Conservation (phyloP, 495 filamentous ascomycete species). For the Lepraria neglecta region DNA sequence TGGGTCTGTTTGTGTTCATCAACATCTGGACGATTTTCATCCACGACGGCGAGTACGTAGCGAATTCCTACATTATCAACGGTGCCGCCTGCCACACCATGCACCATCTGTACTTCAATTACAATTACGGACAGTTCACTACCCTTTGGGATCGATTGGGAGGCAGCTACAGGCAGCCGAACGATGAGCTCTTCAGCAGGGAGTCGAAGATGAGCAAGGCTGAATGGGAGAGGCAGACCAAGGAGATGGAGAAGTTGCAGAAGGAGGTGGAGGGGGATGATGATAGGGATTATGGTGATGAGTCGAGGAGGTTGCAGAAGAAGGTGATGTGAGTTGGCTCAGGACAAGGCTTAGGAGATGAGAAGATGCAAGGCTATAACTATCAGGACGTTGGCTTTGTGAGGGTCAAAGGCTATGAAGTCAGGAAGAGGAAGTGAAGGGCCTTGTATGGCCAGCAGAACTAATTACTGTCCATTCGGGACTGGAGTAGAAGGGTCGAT, state of each 20-base stretch:
- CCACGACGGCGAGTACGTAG: conserved; percentile 92
- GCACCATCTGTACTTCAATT: conserved; percentile 98
- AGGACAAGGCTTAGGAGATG: background rate
- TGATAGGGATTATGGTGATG: conserved; percentile 62
- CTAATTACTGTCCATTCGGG: background rate
- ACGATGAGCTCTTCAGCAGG: conserved; percentile 76
- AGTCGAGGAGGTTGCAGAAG: conserved; percentile 41
- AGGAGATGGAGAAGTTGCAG: conserved; percentile 81
- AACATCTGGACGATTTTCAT: conserved; percentile 98
- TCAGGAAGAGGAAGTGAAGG: background rate
- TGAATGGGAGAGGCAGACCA: conserved; percentile 73
- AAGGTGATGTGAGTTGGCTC: conserved; percentile 35
- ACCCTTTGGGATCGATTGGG: conserved; percentile 91
- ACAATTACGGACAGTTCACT: conserved; percentile 96
- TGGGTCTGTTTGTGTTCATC: conserved; percentile 82
- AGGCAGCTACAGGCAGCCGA: conserved; percentile 82
- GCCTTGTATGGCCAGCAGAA: background rate
- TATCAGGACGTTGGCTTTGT: background rate
- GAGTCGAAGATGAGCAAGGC: conserved; percentile 81
- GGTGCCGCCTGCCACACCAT: conserved; percentile 94
- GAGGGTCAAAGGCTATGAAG: background rate
- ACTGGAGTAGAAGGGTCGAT: background rate
- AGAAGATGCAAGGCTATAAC: background rate
- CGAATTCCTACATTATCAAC: conserved; percentile 83
- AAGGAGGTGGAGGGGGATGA: conserved; percentile 83